Conservation (phyloP, 805 yeast species). For the Wickerhamiella sergipiensis region DNA sequence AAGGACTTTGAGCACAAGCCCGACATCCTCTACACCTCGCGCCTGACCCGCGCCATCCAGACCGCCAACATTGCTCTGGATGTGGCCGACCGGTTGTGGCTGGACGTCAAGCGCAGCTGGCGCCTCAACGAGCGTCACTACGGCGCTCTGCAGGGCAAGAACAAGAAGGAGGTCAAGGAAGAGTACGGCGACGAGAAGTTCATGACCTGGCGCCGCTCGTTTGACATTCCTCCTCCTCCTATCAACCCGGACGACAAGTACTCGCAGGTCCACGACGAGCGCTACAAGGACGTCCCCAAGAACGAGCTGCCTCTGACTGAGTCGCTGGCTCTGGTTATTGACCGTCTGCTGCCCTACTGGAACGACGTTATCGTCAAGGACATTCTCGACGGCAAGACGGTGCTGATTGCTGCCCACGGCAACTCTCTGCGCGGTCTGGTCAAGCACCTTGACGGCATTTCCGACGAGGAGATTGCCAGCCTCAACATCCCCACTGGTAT, state of each 20-base stretch:
- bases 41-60: conserved; percentile 87
- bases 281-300: conserved; percentile 77
- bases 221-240: conserved; percentile 89
- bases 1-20: conserved; percentile 77
- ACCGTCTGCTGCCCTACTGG: conserved; percentile 95
- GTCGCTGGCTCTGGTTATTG: conserved; percentile 87
- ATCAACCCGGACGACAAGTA: conserved; percentile 65
- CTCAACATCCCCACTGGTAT: conserved; percentile 98
- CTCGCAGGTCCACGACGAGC: conserved; percentile 74
- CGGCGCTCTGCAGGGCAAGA: conserved; percentile 98
- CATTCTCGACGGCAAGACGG: conserved; percentile 77
- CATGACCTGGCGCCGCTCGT: conserved; percentile 96
- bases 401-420: conserved; percentile 92
- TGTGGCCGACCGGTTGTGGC: conserved; percentile 74
- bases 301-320: conserved; percentile 84
- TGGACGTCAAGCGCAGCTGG: conserved; percentile 92
- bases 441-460: conserved; percentile 86
- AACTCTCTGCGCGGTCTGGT: conserved; percentile 95
- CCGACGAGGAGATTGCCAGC: conserved; percentile 83
- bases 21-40: conserved; percentile 81
- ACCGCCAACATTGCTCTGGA: conserved; percentile 92
- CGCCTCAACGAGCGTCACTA: conserved; percentile 98
- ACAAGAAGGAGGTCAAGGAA: conserved; percentile 85
- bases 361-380: conserved; percentile 81
- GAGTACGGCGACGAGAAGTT: conserved; percentile 83